Evolutionary conservation across 2,329 filamentous ascomycete species (phyloP).

Genomic region (Colletotrichum agaves): DNA sequence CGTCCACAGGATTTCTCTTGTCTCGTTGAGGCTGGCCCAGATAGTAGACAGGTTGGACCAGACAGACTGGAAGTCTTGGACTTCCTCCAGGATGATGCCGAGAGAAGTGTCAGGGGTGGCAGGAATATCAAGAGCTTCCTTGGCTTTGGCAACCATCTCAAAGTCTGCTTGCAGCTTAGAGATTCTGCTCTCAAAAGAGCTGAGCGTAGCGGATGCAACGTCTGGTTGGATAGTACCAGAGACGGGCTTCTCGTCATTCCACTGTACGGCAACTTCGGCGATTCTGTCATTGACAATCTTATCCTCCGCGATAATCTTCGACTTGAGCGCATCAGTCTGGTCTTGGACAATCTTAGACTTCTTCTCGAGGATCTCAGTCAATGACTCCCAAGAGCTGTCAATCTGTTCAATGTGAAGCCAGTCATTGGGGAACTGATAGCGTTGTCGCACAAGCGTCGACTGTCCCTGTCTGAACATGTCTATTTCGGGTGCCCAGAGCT

Average conservation of each 20-base stretch:
- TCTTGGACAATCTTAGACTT: constrained; percentile 97
- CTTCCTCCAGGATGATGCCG: constrained; percentile 88
- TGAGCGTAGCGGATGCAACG: constrained; percentile 84
- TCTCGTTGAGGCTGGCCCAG: constrained; percentile 95
- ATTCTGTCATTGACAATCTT: constrained; percentile 92
- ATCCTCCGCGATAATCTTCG: constrained; percentile 95
- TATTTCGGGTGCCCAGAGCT: constrained; percentile 94
- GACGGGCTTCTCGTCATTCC: constrained; percentile 97
- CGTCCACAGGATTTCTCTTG: constrained; percentile 92
- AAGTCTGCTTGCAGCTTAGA: constrained; percentile 87
- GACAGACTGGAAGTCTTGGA: constrained; percentile 98
- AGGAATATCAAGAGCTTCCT: constrained; percentile 93
- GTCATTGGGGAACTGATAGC: constrained; percentile 92
- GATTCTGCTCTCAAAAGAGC: constrained; percentile 85
- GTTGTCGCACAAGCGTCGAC: constrained; percentile 87
- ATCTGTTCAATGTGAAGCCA: constrained; percentile 98
- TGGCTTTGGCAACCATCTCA: constrained; percentile 94
- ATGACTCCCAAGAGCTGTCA: constrained; percentile 92
- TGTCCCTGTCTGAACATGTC: constrained; percentile 96
- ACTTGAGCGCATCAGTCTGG: constrained; percentile 92
- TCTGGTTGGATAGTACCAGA: constrained; percentile 93
- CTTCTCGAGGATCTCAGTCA: constrained; percentile 90
- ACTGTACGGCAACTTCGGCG: constrained; percentile 82
- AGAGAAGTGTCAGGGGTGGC: constrained; percentile 84
- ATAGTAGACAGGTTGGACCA: constrained; percentile 97